phyloP scores from a whole-genome alignment of 352 stramenopile genomes.

The Phytopythium ostracodes region DNA sequence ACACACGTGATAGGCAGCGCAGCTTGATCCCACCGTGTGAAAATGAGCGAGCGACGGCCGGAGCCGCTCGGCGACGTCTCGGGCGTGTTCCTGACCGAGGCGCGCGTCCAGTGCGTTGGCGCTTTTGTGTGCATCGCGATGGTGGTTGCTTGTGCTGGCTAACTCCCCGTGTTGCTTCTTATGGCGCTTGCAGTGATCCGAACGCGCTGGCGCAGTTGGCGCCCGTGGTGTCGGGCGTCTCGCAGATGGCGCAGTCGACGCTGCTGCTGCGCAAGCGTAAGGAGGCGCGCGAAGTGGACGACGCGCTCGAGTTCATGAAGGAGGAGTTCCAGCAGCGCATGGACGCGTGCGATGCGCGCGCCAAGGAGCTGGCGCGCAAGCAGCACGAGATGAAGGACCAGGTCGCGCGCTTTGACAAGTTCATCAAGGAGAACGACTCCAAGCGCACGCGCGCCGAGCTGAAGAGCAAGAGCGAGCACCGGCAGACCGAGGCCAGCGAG shows the following conservation, averaged over 20 bases:
- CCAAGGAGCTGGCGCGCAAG: constrained; percentile 82
- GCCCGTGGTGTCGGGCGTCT: constrained; percentile 76
- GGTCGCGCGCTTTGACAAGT: constrained; percentile 89
- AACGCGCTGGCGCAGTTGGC: constrained; percentile 61
- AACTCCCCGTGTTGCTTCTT: constrained; percentile 4
- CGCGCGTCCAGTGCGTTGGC: constrained; percentile 40
- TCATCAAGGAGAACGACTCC: constrained; percentile 93
- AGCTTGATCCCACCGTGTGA: neutral
- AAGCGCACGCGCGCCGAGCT: constrained; percentile 86
- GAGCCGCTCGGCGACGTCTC: constrained; percentile 34
- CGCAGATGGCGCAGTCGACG: constrained; percentile 88
- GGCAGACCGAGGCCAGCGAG: constrained; percentile 71
- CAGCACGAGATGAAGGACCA: constrained; percentile 91
- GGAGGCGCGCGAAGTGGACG: constrained; percentile 91
- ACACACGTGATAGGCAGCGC: too few relatives aligned
- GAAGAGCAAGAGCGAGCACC: constrained; percentile 85
- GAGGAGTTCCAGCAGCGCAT: constrained; percentile 88
- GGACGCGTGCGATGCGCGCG: constrained; percentile 78
- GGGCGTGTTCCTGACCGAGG: constrained; percentile 74
- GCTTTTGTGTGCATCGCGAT: too few relatives aligned
- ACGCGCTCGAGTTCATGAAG: constrained; percentile 92
- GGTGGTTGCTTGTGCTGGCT: too few relatives aligned
- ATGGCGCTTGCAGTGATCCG: constrained; percentile 13
- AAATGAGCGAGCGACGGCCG: constrained; percentile 16
- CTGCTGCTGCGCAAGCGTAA: constrained; percentile 92